Conservation (phyloP, 768 basidiomycete species). For the Russula lepida region DNA sequence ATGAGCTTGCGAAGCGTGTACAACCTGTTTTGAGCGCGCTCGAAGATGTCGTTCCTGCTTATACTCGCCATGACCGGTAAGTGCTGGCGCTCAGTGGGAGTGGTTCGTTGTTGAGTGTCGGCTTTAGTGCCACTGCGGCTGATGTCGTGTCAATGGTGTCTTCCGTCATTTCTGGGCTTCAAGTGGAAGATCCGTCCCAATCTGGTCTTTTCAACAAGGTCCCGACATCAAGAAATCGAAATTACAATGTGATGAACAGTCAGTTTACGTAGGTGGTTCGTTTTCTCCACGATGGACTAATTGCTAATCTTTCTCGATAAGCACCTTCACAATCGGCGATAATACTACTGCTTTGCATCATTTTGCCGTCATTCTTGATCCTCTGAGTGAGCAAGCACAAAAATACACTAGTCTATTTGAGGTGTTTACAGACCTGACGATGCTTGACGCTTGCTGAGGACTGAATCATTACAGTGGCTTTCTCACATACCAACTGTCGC, state of each 20-base stretch:
- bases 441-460: background rate
- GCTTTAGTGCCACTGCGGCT: conserved; percentile 43
- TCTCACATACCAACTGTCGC: conserved; percentile 53
- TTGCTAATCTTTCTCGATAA: conserved; percentile 27
- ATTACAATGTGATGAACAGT: conserved; percentile 52
- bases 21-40: conserved; percentile 63
- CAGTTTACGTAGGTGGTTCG: conserved; percentile 50
- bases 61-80: conserved; percentile 3
- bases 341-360: conserved; percentile 57
- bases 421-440: conserved; percentile 33
- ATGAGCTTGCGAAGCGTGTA: conserved; percentile 66
- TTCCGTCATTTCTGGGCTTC: conserved; percentile 64
- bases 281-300: background rate
- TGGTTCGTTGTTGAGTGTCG: background rate
- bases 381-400: conserved; percentile 76
- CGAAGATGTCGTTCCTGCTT: conserved; percentile 38
- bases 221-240: conserved; percentile 47
- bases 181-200: conserved; percentile 65
- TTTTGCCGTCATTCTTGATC: conserved; percentile 71
- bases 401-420: conserved; percentile 76
- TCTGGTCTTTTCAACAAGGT: conserved; percentile 63
- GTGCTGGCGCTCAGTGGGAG: background rate
- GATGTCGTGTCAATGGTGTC: conserved; percentile 57
- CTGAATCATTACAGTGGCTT: conserved; percentile 45
- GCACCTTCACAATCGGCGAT: conserved; percentile 65